Percentiles rank a stretch among this genome's conserved stretches.
Evolutionary conservation across 148 eudicot species (phyloP).

Genomic region (Chenopodium formosanum): DNA sequence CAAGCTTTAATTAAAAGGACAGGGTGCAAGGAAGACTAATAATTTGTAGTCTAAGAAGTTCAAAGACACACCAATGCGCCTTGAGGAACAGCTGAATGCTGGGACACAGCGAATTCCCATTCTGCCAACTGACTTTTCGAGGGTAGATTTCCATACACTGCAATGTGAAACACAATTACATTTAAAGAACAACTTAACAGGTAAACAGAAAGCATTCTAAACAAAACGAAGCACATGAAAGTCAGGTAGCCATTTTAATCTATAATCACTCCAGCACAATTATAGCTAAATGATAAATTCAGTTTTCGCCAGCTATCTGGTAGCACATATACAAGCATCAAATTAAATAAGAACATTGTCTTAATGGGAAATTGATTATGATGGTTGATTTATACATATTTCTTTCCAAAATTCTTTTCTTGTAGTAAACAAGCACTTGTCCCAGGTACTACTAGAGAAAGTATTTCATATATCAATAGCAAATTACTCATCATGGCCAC

Average conservation of each 20-base stretch:
- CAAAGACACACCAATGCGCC: constrained; percentile 68
- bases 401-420: neutral
- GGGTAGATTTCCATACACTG: constrained; percentile 97
- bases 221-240: neutral
- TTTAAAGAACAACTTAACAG: constrained; percentile 3
- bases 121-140: constrained; percentile 77
- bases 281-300: neutral
- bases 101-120: constrained; percentile 95
- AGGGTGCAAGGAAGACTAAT: neutral
- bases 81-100: constrained; percentile 97
- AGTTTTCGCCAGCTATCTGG: neutral
- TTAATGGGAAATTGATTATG: neutral
- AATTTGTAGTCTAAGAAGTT: constrained; percentile 1
- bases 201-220: neutral
- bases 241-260: neutral
- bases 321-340: no score
- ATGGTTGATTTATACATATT: neutral
- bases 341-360: neutral
- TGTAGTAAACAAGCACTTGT: neutral
- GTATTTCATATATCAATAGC: neutral
- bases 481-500: neutral
- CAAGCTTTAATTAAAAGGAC: constrained; percentile 2
- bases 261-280: neutral
- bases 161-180: constrained; percentile 8
- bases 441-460: neutral